Evolutionary conservation across 2,329 filamentous ascomycete genomes (phyloP), one percentile per base, ranked within the genome.

Genomic region (Aphanoascus verrucosus): DNA sequence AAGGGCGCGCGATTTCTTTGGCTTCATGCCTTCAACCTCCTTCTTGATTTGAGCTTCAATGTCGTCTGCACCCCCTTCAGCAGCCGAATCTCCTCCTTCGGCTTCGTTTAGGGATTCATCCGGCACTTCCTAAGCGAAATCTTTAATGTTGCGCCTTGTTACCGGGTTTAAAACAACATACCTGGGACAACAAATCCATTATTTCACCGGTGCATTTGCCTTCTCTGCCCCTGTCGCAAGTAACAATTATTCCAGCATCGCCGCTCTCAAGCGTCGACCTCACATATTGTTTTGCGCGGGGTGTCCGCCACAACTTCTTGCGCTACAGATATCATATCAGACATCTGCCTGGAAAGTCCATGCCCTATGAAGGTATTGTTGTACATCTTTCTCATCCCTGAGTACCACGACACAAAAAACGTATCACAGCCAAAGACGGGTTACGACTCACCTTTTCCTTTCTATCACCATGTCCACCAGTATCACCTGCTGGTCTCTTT

Each of bases 161-260:
- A 47, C 3, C 31, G 19, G 37, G 1, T 43, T n/a, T 8, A 23
- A 42, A 5, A 12, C 6, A 42, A 34, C 50, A 2, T 55, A 79
- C 78, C 65, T 80, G 73, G 38, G 74, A 70, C 61, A 84, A 78
- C 9, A 83, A 62, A 64, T 82, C 79, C 41, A 74, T 65, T 49
- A 80, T 68, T 59, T 84, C 81, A 43, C 70, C 69, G 19, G 79
- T 73, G 54, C 78, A 81, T 67, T 80, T 82, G 40, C 69, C 71
- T 67, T 84, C 81, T 61, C 74, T 77, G 56, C 79, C 79, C 67
- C 78, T 79, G 55, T 79, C 75, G 63, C 80, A 83, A 2, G 81
- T 82, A 41, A 79, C 76, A 72, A 81, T 83, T 28, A 84, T 80
- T 9, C 81, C 81, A 49, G 74, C 72, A 61, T 83, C 80, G 14